Conservation (phyloP, 371 early-diverging fungal genomes). For the Fennellomyces sp. region DNA sequence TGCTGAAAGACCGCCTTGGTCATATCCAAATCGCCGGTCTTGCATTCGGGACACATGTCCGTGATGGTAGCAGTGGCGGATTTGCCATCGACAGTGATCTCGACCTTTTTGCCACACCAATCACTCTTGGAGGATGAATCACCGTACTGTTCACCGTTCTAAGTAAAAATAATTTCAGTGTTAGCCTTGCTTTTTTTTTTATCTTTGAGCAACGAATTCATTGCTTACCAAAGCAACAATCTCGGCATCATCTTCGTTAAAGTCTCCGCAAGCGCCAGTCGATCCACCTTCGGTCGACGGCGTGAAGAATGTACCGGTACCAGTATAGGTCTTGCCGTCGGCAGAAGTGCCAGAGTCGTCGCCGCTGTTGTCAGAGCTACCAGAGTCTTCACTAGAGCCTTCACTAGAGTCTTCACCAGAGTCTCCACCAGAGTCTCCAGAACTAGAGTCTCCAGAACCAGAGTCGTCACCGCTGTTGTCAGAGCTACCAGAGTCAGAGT, state of each 20-base stretch:
- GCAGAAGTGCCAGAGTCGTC: not conserved
- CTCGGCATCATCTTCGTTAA: conserved; percentile 19
- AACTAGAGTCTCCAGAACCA: not conserved
- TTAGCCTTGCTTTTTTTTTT: not conserved
- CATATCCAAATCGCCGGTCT: conserved; percentile 29
- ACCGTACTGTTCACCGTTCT: conserved; percentile 45
- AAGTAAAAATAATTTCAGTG: not conserved
- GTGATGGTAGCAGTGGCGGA: conserved; percentile 33
- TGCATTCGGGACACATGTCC: conserved; percentile 48
- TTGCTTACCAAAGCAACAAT: conserved; percentile 29
- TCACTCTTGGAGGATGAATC: conserved; percentile 28
- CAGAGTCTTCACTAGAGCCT: not conserved
- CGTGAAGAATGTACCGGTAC: conserved; percentile 30
- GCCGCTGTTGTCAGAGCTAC: not conserved
- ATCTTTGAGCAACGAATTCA: not conserved
- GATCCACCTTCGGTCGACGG: conserved; percentile 33
- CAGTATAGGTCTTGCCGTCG: conserved; percentile 15
- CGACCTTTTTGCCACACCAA: conserved; percentile 45
- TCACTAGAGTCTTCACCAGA: not conserved
- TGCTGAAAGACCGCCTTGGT: conserved; percentile 23
- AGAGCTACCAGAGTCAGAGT: not conserved
- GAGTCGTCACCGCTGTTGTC: not conserved
- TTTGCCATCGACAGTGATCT: conserved; percentile 26
- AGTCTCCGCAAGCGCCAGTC: conserved; percentile 24
- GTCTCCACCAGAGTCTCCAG: not conserved